Percentiles rank a stretch among this genome's conserved stretches.
Conservation (phyloP, 2,329 filamentous ascomycete species). For the Ophiocordyceps camponoti-leonardi region DNA sequence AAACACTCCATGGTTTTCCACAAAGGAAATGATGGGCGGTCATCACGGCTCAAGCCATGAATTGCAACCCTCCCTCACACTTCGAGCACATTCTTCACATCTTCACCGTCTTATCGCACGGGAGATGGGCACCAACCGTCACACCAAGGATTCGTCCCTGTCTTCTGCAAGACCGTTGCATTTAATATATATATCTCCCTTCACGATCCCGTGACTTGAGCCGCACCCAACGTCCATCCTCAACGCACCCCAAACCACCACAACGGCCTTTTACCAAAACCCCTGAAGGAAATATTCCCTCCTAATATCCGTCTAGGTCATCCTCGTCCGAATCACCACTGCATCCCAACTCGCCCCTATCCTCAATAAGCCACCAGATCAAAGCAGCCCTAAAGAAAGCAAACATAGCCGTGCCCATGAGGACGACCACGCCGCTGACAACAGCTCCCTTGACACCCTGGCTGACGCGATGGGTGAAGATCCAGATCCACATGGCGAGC, state of each 20-base stretch:
- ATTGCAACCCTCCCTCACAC: no score
- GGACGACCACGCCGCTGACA: constrained; percentile 10
- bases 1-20: no score
- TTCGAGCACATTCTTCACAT: no score
- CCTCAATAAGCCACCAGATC: constrained; percentile 9
- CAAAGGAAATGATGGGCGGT: no score
- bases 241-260: not conserved
- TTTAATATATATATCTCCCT: no score
- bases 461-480: constrained; percentile 7
- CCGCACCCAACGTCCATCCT: not conserved
- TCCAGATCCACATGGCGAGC: constrained; percentile 7
- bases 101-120: no score
- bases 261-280: no score
- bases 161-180: no score
- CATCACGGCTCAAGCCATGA: no score
- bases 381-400: constrained; percentile 12
- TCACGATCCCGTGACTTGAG: not conserved
- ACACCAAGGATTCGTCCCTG: no score
- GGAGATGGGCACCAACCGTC: no score
- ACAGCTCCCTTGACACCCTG: constrained; percentile 8
- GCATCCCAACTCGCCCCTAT: not conserved
- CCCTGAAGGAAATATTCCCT: no score
- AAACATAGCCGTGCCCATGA: constrained; percentile 11
- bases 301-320: not conserved
- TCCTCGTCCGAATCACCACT: not conserved